Evolutionary conservation across 2,329 filamentous ascomycete genomes (phyloP), one percentile per base, ranked within the genome.

Genomic region (Fusarium pseudoanthophilum): DNA sequence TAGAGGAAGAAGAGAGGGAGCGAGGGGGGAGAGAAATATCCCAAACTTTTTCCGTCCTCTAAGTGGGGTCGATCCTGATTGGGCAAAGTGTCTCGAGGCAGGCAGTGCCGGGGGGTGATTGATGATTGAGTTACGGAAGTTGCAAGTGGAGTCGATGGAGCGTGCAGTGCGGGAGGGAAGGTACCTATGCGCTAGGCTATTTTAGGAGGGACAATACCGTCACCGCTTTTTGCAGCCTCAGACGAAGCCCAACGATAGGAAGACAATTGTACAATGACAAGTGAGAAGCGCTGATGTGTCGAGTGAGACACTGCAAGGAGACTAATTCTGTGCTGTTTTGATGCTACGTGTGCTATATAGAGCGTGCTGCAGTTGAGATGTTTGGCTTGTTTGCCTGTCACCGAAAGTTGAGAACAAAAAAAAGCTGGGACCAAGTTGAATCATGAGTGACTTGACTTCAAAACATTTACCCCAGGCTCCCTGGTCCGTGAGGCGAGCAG

Each of bases 1-100:
- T 79, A 4, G 76, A 59, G 77, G 77, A 79, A 77, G 74, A 60
- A 40, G 39, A 78, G 74, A 45, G 32, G 28, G 78, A 76, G 78
- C 76, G 72, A 78, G 74, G 64, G 71, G 34, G 64, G 72, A 60
- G 73, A 78, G 68, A 78, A 78, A 78, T 78, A 78, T 75, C 72
- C 75, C 75, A 77, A 78, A 78, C 75, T 77, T 78, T 78, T 78
- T 76, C 63, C 71, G 57, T 65, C 59, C 43, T 63, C 49, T n/a
- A 60, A 69, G 77, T 78, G 77, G 77, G 74, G 77, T 65, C 55
- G 37, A 52, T 42, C 56, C 56, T 75, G 74, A 73, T 77, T 75
- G 74, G 71, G 58, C 36, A 64, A 61, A 46, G 63, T 51, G 66
- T 60, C 67, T 72, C 42, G 65, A 68, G 65, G 56, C 49, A 67